These are phyloP conservation scores for Musa troglodytarum DNA, from an alignment of 176 grass and related monocot genomes.

Conservation along the genomic window DNA sequence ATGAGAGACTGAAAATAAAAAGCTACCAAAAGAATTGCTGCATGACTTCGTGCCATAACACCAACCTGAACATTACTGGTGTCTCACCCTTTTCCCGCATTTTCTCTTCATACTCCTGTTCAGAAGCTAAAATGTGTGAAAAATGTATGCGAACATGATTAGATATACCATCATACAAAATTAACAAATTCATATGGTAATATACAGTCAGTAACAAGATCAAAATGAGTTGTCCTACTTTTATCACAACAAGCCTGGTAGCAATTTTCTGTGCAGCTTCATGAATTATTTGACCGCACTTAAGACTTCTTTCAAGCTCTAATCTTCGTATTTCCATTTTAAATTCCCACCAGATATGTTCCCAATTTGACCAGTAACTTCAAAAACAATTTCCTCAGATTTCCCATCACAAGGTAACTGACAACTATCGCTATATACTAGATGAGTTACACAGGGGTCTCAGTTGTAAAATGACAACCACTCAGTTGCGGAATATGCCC, in stretches of 20 bases:
- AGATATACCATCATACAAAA: background rate
- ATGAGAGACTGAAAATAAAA: conserved; percentile 18
- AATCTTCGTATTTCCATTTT: too few relatives aligned
- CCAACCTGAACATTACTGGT: conserved; percentile 93
- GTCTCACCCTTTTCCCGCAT: conserved; percentile 93
- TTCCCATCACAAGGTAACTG: too few relatives aligned
- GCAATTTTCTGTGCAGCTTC: background rate
- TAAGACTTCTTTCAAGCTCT: too few relatives aligned
- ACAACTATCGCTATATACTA: too few relatives aligned
- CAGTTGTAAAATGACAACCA: too few relatives aligned
- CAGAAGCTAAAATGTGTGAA: conserved; percentile 25
- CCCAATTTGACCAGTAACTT: too few relatives aligned
- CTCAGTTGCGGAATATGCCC: too few relatives aligned
- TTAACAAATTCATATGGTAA: background rate
- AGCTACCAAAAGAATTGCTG: conserved; percentile 26
- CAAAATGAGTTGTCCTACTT: background rate
- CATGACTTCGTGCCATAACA: conserved; percentile 2
- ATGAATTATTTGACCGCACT: too few relatives aligned
- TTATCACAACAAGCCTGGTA: background rate
- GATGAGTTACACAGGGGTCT: too few relatives aligned
- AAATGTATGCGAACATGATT: background rate
- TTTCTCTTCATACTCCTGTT: conserved; percentile 94
- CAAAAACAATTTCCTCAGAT: too few relatives aligned
- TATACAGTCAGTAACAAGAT: background rate
- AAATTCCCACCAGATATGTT: too few relatives aligned